A percentile compares a stretch with the other conserved stretches of the same genome.
phyloP scores from a whole-genome alignment of 441 rosid species.

The Arabidopsis hybrid region DNA sequence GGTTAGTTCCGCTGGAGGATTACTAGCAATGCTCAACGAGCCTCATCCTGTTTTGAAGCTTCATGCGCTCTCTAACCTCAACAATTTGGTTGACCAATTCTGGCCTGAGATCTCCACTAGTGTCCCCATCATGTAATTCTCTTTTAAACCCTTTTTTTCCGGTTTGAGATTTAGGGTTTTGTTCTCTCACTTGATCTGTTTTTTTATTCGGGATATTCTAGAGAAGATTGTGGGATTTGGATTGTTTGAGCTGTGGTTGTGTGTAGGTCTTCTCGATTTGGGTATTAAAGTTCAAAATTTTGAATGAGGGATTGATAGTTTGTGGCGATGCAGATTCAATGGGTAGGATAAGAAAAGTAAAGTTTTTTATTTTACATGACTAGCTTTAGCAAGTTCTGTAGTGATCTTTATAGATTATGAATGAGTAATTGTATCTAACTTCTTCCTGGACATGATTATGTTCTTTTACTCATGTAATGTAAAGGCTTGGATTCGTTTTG shows the following conservation, averaged over 20 bases:
- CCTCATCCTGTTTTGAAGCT: slow-evolving; percentile 77
- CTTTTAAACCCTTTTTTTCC: neutral
- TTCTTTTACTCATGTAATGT: neutral
- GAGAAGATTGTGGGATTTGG: slow-evolving; percentile 18
- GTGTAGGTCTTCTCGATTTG: slow-evolving; percentile 23
- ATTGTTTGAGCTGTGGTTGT: slow-evolving; percentile 22
- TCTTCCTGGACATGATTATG: slow-evolving; percentile 11
- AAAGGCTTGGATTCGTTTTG: slow-evolving; percentile 2
- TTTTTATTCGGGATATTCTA: neutral
- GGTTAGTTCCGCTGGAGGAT: slow-evolving; percentile 93
- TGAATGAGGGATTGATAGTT: neutral
- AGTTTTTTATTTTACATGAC: neutral
- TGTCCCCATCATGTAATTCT: slow-evolving; percentile 84
- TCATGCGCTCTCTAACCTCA: slow-evolving; percentile 87
- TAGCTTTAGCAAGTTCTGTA: slow-evolving; percentile 11
- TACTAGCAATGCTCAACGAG: slow-evolving; percentile 96
- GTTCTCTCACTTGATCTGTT: slow-evolving; percentile 37
- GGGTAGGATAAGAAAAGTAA: neutral
- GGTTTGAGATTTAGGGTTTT: slow-evolving; percentile 42
- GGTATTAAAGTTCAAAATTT: neutral
- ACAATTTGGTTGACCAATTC: slow-evolving; percentile 82
- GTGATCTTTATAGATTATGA: slow-evolving; percentile 7
- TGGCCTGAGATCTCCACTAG: slow-evolving; percentile 99
- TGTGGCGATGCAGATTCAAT: slow-evolving; percentile 13
- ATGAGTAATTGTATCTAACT: slow-evolving; percentile 7